Evolutionary conservation across 257 asterid genomes (phyloP), one percentile per base, ranked within the genome.

Genomic region (Gentiana straminea): DNA sequence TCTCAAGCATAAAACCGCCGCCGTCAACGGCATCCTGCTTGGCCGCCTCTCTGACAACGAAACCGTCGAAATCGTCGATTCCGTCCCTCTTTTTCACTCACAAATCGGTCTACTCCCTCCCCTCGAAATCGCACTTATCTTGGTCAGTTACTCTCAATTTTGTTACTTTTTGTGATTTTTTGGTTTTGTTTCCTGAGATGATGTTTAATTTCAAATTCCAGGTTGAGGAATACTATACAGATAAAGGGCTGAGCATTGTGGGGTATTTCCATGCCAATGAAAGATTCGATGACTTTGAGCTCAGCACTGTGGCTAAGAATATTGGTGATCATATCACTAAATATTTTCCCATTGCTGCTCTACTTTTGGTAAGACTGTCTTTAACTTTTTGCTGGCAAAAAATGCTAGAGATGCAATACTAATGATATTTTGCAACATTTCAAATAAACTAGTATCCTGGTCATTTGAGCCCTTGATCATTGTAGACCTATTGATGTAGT

Each of bases 181-280:
- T 70, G 39, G 34, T 63, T 3, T 15, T 15, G 24, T 15, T 15
- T 44, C 9, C 52, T 33, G 36, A 8, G 4, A 34, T 51, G 24
- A 48, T 37, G 55, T 37, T 8, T 8, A 55, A 55, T 55, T 24
- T 57, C 74, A 34, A 48, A 15, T 37, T 58, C 61, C 73, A 92
- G 98, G 78, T 92, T 38, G 98, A 92, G 74, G 98, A 88, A 79
- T 87, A 85, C 55, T 85, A 72, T 56, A 77, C 55, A 24, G 94
- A 77, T 3, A 88, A 85, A 65, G 98, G 90, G 48, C 67, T 88
- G 85, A 78, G 79, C 62, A 68, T 92, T 53, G 93, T 88, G 59
- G 98, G 98, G 8, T 92, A 92, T 58, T 92, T 87, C 68, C 98
- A 92, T 57, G 98, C 95, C 37, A 92, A 92, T 61, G 98, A 87